phyloP scores from a whole-genome alignment of 1,284 basidiomycete genomes.

The Lignosus rhinocerotis region DNA sequence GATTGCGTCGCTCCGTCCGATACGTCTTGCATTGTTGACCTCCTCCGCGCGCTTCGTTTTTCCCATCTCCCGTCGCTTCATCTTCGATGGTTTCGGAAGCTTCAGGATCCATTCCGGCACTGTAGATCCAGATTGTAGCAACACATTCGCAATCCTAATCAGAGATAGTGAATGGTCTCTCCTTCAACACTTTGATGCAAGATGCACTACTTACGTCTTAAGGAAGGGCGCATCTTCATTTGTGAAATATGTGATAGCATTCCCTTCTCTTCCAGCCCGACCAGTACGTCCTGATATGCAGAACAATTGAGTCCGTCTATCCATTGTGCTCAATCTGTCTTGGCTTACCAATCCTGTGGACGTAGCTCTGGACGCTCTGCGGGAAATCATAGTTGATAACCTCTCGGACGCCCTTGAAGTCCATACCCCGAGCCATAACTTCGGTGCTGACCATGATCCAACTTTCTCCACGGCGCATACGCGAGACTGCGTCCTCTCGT shows the following conservation, averaged over 20 bases:
- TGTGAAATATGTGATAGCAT: slow-evolving; percentile 95
- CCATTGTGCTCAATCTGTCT: neutral
- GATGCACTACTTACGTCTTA: slow-evolving; percentile 68
- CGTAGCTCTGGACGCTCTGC: slow-evolving; percentile 90
- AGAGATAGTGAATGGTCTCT: slow-evolving; percentile 1
- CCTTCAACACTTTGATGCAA: neutral
- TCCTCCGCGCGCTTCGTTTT: slow-evolving; percentile 78
- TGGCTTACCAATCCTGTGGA: slow-evolving; percentile 85
- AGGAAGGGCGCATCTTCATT: slow-evolving; percentile 90
- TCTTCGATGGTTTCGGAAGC: slow-evolving; percentile 85
- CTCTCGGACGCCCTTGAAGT: slow-evolving; percentile 93
- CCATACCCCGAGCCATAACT: slow-evolving; percentile 96
- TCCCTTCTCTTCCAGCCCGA: slow-evolving; percentile 87
- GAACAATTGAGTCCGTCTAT: neutral
- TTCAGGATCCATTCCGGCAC: slow-evolving; percentile 92
- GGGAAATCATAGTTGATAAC: slow-evolving; percentile 99
- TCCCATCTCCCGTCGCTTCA: slow-evolving; percentile 84
- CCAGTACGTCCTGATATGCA: slow-evolving; percentile 75
- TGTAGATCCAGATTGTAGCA: slow-evolving; percentile 84
- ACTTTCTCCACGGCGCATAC: slow-evolving; percentile 85
- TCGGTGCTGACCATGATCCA: slow-evolving; percentile 96
- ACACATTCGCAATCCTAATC: slow-evolving; percentile 88
- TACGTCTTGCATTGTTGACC: slow-evolving; percentile 72
- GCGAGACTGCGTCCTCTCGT: slow-evolving; percentile 81
- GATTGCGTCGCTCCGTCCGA: slow-evolving; percentile 72